Evolutionary conservation across 768 basidiomycete species (phyloP).

Genomic region (Trametes villosa): DNA sequence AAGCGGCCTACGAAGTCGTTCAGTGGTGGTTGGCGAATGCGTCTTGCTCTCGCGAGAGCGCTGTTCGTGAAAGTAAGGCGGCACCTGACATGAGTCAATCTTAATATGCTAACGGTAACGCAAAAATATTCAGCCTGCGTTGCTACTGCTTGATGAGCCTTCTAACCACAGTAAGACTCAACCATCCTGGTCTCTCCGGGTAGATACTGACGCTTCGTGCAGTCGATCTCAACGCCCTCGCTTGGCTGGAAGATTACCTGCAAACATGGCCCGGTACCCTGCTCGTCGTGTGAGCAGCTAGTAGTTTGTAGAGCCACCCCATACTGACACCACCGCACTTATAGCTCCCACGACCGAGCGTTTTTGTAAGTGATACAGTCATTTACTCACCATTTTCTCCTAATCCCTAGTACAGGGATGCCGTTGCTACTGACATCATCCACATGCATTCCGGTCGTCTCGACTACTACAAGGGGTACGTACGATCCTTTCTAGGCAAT

Average conservation of each 20-base stretch:
- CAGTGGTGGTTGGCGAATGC: constrained; percentile 99
- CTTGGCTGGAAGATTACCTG: constrained; percentile 97
- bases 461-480: constrained; percentile 96
- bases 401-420: constrained; percentile 58
- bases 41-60: constrained; percentile 92
- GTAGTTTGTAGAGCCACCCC: neutral
- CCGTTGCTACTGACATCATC: constrained; percentile 97
- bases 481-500: neutral
- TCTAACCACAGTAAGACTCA: constrained; percentile 86
- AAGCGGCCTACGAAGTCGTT: constrained; percentile 81
- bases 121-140: constrained; percentile 52
- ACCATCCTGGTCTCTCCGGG: neutral
- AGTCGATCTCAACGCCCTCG: constrained; percentile 95
- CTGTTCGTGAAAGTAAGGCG: constrained; percentile 89
- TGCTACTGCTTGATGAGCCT: constrained; percentile 89
- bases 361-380: constrained; percentile 71
- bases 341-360: constrained; percentile 93
- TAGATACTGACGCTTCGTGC: constrained; percentile 11
- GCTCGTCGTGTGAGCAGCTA: constrained; percentile 79
- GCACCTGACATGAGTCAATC: neutral
- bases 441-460: constrained; percentile 91
- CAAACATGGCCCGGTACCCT: constrained; percentile 94
- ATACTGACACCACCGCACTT: neutral
- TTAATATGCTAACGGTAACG: neutral
- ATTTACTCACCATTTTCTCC: neutral